These are phyloP conservation scores for Blastocystis sp. DNA, from an alignment of 352 stramenopile genomes.

Conservation along the genomic window DNA sequence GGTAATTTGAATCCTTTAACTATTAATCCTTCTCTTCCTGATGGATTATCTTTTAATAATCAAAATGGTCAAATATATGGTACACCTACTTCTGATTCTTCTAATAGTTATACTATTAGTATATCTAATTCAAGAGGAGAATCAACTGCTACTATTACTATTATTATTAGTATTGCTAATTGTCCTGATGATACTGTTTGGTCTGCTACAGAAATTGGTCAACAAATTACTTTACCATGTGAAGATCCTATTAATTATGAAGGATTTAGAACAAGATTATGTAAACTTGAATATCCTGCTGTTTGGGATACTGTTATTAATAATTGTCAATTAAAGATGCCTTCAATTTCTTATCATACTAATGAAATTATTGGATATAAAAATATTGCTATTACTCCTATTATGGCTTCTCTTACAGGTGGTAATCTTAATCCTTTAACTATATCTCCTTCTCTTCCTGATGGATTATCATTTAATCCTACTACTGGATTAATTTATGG, in stretches of 20 bases:
- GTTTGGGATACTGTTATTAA: conserved; percentile 3
- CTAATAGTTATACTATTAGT: conserved; percentile 14
- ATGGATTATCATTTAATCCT: conserved; percentile 32
- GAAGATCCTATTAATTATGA: too few relatives aligned
- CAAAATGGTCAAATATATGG: conserved; percentile 2
- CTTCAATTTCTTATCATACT: conserved; percentile 11
- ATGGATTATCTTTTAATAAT: conserved; percentile 30
- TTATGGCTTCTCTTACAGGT: conserved; percentile 13
- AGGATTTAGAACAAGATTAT: conserved; percentile 10
- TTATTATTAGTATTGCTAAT: conserved; percentile 6
- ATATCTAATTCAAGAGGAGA: conserved; percentile 17
- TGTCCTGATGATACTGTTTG: conserved; percentile 4
- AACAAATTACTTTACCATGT: too few relatives aligned
- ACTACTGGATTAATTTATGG: conserved; percentile 5
- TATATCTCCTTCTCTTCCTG: conserved; percentile 12
- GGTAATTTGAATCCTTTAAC: conserved; percentile 1
- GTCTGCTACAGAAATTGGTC: conserved; percentile 27
- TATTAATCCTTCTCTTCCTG: conserved; percentile 12
- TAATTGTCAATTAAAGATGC: conserved; percentile 18
- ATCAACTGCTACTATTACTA: conserved; percentile 9
- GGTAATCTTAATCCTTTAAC: conserved; percentile 1
- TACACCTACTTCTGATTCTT: conserved; percentile 15
- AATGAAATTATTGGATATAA: conserved; percentile 14
- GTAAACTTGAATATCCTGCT: conserved; percentile 6
- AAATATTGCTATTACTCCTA: conserved; percentile 27